These are phyloP conservation scores for Fonsecaea nubica DNA, from an alignment of 2,329 filamentous ascomycete species.

Conservation along the genomic window DNA sequence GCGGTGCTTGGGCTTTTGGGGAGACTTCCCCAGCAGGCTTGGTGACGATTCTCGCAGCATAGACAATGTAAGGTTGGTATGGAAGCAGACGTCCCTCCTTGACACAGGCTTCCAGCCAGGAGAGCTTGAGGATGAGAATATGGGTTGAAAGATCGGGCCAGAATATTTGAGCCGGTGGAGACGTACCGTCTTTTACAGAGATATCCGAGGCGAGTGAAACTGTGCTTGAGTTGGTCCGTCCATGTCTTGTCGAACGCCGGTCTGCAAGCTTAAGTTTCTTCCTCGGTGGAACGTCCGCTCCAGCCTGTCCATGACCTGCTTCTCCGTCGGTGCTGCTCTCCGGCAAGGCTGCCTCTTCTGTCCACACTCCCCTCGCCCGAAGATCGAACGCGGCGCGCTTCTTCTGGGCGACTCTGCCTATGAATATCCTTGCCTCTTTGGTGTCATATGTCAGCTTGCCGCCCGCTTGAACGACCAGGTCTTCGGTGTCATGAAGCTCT, in stretches of 20 bases:
- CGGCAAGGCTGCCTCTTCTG: constrained; percentile 45
- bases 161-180: constrained; percentile 2
- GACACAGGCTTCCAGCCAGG: constrained; percentile 61
- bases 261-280: constrained; percentile 26
- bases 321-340: neutral
- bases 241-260: constrained; percentile 18
- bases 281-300: constrained; percentile 15
- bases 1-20: constrained; percentile 18
- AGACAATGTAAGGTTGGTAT: constrained; percentile 58
- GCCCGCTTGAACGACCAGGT: constrained; percentile 61
- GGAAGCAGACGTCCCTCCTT: constrained; percentile 53
- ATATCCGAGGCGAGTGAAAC: constrained; percentile 23
- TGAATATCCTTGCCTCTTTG: constrained; percentile 72
- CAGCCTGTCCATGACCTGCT: neutral
- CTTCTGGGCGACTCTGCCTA: constrained; percentile 74
- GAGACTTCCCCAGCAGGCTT: constrained; percentile 42
- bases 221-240: constrained; percentile 18
- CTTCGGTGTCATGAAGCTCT: constrained; percentile 69
- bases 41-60: constrained; percentile 55
- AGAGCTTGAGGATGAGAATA: constrained; percentile 59
- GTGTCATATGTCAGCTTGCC: constrained; percentile 73
- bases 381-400: constrained; percentile 80
- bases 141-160: constrained; percentile 42
- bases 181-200: constrained; percentile 8
- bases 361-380: constrained; percentile 67